These are phyloP conservation scores for Trichosporon sp. DNA, from an alignment of 1,284 basidiomycete species.

Conservation along the genomic window DNA sequence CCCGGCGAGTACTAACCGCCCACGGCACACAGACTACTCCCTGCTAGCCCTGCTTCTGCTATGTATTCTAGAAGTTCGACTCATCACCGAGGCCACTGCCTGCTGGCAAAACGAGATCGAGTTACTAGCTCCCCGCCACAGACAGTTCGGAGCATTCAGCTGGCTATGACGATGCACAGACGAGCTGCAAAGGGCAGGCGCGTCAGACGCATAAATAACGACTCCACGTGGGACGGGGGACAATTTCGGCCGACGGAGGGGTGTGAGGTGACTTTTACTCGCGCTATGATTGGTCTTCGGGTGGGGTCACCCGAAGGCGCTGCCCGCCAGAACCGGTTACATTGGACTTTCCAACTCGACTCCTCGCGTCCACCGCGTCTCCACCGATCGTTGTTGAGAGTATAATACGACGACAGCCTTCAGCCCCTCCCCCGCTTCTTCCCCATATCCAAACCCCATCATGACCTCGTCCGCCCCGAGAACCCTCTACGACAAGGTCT, in stretches of 20 bases:
- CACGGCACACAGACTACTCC: background rate
- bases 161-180: background rate
- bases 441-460: background rate
- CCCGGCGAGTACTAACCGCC: background rate
- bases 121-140: background rate
- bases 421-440: background rate
- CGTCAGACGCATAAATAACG: background rate
- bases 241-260: constrained; percentile 13
- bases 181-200: background rate
- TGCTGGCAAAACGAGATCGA: background rate
- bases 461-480: constrained; percentile 61
- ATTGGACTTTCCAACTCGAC: constrained; percentile 17
- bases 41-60: background rate
- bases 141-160: too few species aligned
- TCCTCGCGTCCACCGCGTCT: constrained; percentile 6
- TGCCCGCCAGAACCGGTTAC: constrained; percentile 9
- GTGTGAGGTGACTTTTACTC: background rate
- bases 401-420: background rate
- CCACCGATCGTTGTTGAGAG: background rate
- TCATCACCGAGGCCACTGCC: background rate
- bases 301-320: constrained; percentile 3
- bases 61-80: background rate
- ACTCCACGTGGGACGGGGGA: constrained; percentile 1
- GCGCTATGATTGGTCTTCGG: constrained; percentile 9
- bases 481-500: constrained; percentile 94